Percentiles rank a stretch among this genome's conserved stretches.
These are phyloP conservation scores for Coemansia sp. DNA, from an alignment of 192 early-diverging fungal genomes.

Conservation along the genomic window DNA sequence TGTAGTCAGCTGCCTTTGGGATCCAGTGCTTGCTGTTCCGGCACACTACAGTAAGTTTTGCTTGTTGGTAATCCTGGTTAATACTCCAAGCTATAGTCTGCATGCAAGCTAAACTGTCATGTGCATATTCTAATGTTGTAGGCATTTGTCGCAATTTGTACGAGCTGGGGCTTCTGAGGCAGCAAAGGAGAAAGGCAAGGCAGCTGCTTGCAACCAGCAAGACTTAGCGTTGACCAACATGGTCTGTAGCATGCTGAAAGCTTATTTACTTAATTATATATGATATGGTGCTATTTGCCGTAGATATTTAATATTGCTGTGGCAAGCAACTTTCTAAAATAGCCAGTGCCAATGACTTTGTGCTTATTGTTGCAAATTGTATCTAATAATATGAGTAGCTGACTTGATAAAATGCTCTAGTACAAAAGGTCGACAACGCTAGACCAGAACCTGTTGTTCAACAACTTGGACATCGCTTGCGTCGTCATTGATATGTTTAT, in stretches of 20 bases:
- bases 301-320: background rate
- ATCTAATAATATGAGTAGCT: background rate
- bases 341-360: background rate
- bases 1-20: conserved; percentile 35
- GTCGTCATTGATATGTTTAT: background rate
- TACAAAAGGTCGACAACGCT: background rate
- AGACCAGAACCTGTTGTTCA: conserved; percentile 10
- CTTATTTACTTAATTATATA: too few species aligned
- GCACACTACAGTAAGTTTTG: conserved; percentile 36
- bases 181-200: conserved; percentile 17
- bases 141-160: conserved; percentile 21
- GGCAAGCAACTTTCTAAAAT: background rate
- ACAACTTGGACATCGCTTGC: background rate
- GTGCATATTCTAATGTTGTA: background rate
- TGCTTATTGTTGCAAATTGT: background rate
- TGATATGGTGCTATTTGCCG: too few species aligned
- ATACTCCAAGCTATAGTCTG: too few species aligned
- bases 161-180: conserved; percentile 18
- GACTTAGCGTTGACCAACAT: background rate
- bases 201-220: background rate
- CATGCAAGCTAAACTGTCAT: background rate
- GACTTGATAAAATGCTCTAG: background rate
- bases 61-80: too few species aligned
- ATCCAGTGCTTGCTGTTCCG: conserved; percentile 15
- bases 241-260: background rate